Percentiles rank a stretch among this genome's conserved stretches.
Evolutionary conservation across 805 yeast species (phyloP).

Genomic region (Candida odintsovae): DNA sequence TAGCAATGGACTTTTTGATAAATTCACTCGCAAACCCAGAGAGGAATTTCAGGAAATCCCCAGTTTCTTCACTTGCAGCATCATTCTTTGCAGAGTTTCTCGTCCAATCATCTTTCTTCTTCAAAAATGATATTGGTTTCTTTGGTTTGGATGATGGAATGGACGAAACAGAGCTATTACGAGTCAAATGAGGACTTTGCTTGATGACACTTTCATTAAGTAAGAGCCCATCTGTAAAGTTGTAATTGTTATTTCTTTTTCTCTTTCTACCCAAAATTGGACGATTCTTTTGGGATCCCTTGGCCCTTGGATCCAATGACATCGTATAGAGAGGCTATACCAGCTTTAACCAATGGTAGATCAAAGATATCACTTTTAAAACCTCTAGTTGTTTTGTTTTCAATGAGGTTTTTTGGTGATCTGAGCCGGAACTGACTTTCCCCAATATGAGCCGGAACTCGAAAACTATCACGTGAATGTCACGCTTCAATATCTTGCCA

Average conservation of each 20-base stretch:
- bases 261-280: conserved; percentile 6
- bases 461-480: not conserved
- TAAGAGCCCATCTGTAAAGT: conserved; percentile 1
- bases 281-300: not conserved
- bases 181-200: conserved; percentile 4
- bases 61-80: conserved; percentile 16
- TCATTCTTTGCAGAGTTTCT: conserved; percentile 3
- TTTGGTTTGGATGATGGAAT: not conserved
- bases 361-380: too few relatives aligned
- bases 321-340: not conserved
- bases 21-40: not conserved
- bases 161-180: not conserved
- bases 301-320: not conserved
- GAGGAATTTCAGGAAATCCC: conserved; percentile 2
- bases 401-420: not conserved
- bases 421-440: too few relatives aligned
- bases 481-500: not conserved
- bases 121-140: not conserved
- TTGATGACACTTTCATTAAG: conserved; percentile 4
- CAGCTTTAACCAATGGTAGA: not conserved
- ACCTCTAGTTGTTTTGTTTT: not conserved
- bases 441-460: not conserved
- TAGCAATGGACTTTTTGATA: not conserved
- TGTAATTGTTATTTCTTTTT: conserved; percentile 1
- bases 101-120: conserved; percentile 12